Conservation (phyloP, 352 stramenopile genomes). For the Elongisporangium anandrum region DNA sequence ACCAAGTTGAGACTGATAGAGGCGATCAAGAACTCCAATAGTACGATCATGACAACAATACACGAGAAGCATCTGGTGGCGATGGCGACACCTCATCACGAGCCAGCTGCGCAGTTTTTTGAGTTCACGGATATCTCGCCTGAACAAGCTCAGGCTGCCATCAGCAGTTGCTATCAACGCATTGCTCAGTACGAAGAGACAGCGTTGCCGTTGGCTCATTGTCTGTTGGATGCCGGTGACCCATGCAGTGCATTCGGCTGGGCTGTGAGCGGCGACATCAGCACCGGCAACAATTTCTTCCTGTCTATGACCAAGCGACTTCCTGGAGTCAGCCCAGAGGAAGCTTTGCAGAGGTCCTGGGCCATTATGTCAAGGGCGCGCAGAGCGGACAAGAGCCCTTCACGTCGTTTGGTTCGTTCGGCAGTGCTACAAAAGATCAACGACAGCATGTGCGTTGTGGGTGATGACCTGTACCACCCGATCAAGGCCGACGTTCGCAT, state of each 20-base stretch:
- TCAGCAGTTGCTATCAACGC: background rate
- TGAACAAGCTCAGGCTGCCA: background rate
- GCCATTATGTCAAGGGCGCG: background rate
- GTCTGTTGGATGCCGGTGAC: background rate
- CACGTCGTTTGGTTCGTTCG: background rate
- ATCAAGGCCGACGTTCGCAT: conserved; percentile 28
- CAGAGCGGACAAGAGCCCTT: background rate
- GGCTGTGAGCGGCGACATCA: background rate
- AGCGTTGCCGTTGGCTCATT: background rate
- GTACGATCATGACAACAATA: background rate
- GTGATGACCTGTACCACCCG: conserved; percentile 32
- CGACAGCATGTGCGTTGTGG: conserved; percentile 28
- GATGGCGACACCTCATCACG: background rate
- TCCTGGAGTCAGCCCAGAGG: background rate
- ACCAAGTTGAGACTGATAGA: background rate
- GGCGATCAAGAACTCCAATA: background rate
- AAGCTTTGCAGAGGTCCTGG: background rate
- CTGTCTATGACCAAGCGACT: background rate
- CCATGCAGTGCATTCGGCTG: background rate
- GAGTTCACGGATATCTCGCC: background rate
- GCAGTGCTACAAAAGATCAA: conserved; percentile 30
- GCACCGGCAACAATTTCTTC: background rate
- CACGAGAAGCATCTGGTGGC: background rate
- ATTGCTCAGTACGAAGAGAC: background rate
- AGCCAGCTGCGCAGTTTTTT: background rate